A percentile compares a stretch with the other conserved stretches of the same genome.
These are phyloP conservation scores for Ceratobasidium sp. DNA, from an alignment of 1,284 basidiomycete species.

Conservation along the genomic window DNA sequence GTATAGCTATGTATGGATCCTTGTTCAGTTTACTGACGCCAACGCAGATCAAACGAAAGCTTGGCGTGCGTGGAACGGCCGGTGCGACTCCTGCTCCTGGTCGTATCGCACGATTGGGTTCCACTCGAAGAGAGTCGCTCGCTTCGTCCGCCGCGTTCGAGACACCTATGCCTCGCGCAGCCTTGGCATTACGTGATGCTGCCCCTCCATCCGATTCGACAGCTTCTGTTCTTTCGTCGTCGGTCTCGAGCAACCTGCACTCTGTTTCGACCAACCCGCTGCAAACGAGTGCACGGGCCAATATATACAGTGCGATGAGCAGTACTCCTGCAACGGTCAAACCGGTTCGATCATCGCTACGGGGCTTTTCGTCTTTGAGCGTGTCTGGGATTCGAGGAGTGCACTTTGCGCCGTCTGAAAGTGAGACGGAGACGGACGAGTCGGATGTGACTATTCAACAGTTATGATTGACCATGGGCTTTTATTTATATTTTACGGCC, in stretches of 20 bases:
- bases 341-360: slow-evolving; percentile 5
- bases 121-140: slow-evolving; percentile 22
- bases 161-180: slow-evolving; percentile 31
- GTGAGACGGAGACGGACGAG: background rate
- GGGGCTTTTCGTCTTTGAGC: slow-evolving; percentile 11
- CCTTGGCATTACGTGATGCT: background rate
- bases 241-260: background rate
- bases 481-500: too few species aligned
- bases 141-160: slow-evolving; percentile 29
- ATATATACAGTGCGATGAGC: slow-evolving; percentile 20
- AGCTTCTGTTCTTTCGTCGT: slow-evolving; percentile 15
- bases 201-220: slow-evolving; percentile 10
- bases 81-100: slow-evolving; percentile 64
- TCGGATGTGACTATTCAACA: background rate
- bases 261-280: slow-evolving; percentile 23
- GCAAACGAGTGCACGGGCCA: slow-evolving; percentile 27
- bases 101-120: background rate
- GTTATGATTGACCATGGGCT: background rate
- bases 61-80: slow-evolving; percentile 66
- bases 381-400: slow-evolving; percentile 19
- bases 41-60: slow-evolving; percentile 74
- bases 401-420: slow-evolving; percentile 31
- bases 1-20: slow-evolving; percentile 49
- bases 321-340: slow-evolving; percentile 25
- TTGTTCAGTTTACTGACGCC: background rate